Evolutionary conservation across 306 rosid species (phyloP).

Genomic region (Cucumis hystrix): DNA sequence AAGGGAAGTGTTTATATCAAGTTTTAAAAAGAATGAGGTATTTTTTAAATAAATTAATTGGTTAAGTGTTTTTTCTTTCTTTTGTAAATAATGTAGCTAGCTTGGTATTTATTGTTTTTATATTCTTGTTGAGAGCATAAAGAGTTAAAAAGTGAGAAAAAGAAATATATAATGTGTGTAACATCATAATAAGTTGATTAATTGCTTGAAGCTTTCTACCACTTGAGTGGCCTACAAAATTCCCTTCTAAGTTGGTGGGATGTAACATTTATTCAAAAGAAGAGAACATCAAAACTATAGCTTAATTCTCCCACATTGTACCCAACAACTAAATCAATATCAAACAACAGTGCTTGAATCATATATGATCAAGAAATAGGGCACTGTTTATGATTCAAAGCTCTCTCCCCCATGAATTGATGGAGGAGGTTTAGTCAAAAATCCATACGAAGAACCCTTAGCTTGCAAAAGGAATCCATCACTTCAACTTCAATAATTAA

Average conservation of each 20-base stretch:
- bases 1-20: too few species aligned
- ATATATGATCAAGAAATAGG: neutral
- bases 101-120: neutral
- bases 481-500: neutral
- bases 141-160: neutral
- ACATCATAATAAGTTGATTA: neutral
- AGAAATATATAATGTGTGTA: neutral
- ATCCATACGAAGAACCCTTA: neutral
- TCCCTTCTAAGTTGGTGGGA: neutral
- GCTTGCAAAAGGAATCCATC: neutral
- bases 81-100: too few species aligned
- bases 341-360: neutral
- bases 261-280: neutral
- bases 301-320: neutral
- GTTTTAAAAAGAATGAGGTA: too few species aligned
- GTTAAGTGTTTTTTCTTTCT: too few species aligned
- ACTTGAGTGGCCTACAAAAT: slow-evolving; percentile 4
- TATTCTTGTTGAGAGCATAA: neutral
- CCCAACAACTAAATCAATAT: neutral
- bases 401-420: neutral
- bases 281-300: neutral
- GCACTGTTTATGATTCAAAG: neutral
- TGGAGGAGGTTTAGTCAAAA: slow-evolving; percentile 6
- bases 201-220: neutral
- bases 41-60: too few species aligned